Base-by-base conservation (phyloP, 148 eudicot species). In the Rhododendron ovatum region DNA sequence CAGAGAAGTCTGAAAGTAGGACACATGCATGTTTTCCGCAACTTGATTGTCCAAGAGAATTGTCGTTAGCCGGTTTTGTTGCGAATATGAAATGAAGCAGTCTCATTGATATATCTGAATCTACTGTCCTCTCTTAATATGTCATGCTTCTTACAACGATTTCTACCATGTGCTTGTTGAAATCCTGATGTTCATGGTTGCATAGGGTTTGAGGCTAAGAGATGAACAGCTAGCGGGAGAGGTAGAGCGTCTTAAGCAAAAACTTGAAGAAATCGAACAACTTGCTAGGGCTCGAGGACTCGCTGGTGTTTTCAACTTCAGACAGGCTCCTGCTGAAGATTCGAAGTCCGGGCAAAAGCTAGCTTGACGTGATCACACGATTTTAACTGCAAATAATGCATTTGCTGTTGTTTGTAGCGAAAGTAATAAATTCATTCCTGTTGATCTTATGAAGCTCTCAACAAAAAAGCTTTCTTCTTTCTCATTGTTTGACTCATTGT, bases 141-240 rank as follows among this genome's bases (percentile, higher is more conserved):
- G 1, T 75, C 50, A 24, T 51, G 71, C 11, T 75, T 75, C 13
- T 77, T 33, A 24, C 4, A 57, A 53, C 45, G 69, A 77, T 30
- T 26, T 24, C 73, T 45, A 35, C 9, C n/a, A n/a, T 69, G 2
- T 84, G 20, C 11, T 65, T 43, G n/a, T n/a, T 22, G 15, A 57
- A 71, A n/a, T 69, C 43, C 8, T 71, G 48, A 2, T 85, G 15
- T 26, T 76, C 30, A 1, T 83, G 67, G 18, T 78, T 71, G 73
- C 91, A 30, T 88, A 95, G 98, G 91, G 41, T 24, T 74, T 94
- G 87, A 91, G 90, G 87, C 89, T 81, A 88, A 89, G 95, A 85
- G 93, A 94, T 37, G 95, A 94, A 85, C 92, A 89, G 74, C 88
- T 91, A 71, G 87, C 89, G 0, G 90, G 86, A 86, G 96, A 94